phyloP scores from a whole-genome alignment of 2,329 filamentous ascomycete species.

The Ramularia endophylla region DNA sequence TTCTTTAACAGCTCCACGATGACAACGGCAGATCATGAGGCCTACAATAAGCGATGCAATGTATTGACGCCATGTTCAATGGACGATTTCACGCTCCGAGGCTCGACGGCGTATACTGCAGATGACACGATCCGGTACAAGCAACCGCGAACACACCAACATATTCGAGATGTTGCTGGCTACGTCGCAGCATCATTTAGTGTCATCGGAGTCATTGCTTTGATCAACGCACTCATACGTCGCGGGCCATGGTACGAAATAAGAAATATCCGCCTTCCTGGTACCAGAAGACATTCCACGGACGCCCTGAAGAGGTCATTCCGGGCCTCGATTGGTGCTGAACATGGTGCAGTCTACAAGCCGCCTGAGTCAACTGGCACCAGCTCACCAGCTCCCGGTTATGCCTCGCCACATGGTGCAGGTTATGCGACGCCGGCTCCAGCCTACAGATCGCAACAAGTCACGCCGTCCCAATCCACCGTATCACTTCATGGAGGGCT shows the following conservation, averaged over 20 bases:
- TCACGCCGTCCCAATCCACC: slow-evolving; percentile 11
- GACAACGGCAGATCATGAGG: slow-evolving; percentile 22
- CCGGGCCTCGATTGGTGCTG: slow-evolving; percentile 12
- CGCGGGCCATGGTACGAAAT: slow-evolving; percentile 23
- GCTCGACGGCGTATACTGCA: slow-evolving; percentile 17
- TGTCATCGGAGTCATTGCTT: slow-evolving; percentile 21
- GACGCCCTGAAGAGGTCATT: slow-evolving; percentile 14
- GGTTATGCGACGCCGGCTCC: slow-evolving; percentile 14
- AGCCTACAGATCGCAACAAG: slow-evolving; percentile 10
- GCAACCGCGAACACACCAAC: slow-evolving; percentile 6
- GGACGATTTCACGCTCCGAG: slow-evolving; percentile 24
- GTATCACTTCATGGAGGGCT: too few relatives aligned
- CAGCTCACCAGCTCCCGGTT: slow-evolving; percentile 17
- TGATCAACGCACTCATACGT: slow-evolving; percentile 25
- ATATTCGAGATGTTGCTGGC: slow-evolving; percentile 20
- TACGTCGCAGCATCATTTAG: slow-evolving; percentile 25
- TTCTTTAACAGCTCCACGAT: slow-evolving; percentile 47
- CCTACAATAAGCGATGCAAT: slow-evolving; percentile 12
- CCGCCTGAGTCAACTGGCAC: slow-evolving; percentile 6
- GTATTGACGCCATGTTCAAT: slow-evolving; percentile 20
- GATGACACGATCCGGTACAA: slow-evolving; percentile 17
- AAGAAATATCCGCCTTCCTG: slow-evolving; percentile 18
- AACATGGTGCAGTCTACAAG: slow-evolving; percentile 4
- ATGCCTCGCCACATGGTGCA: slow-evolving; percentile 10
- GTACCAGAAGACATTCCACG: slow-evolving; percentile 11